phyloP scores from a whole-genome alignment of 2,329 filamentous ascomycete genomes.

The Hymenoscyphus repandus region DNA sequence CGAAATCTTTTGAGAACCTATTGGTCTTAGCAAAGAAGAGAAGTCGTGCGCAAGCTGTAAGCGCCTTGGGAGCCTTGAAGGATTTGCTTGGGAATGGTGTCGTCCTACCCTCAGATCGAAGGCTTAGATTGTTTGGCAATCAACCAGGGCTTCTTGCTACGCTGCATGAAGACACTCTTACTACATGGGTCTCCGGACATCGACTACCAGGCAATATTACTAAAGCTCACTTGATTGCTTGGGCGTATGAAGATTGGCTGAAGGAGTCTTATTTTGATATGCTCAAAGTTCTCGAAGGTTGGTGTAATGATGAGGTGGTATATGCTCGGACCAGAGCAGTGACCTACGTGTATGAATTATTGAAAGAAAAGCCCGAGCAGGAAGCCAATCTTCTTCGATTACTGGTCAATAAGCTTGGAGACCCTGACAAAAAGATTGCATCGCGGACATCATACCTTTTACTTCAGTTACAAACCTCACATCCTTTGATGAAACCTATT shows the following conservation, averaged over 20 bases:
- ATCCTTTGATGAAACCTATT: slow-evolving; percentile 89
- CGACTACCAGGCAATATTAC: slow-evolving; percentile 69
- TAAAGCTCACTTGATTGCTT: slow-evolving; percentile 73
- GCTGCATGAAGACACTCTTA: slow-evolving; percentile 54
- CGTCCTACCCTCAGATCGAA: slow-evolving; percentile 75
- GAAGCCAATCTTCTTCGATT: slow-evolving; percentile 89
- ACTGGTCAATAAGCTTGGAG: slow-evolving; percentile 93
- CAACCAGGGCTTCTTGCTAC: slow-evolving; percentile 73
- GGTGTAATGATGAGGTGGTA: slow-evolving; percentile 93
- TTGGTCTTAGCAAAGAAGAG: slow-evolving; percentile 83
- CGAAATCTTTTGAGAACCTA: slow-evolving; percentile 80
- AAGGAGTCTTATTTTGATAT: slow-evolving; percentile 93
- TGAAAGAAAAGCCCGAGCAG: slow-evolving; percentile 96
- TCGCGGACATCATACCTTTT: slow-evolving; percentile 89
- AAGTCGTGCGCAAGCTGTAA: slow-evolving; percentile 86
- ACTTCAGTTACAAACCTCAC: slow-evolving; percentile 81
- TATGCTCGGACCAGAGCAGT: slow-evolving; percentile 84
- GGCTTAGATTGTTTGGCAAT: slow-evolving; percentile 70
- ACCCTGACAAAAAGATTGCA: slow-evolving; percentile 91
- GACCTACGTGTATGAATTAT: slow-evolving; percentile 83
- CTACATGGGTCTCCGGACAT: slow-evolving; percentile 62
- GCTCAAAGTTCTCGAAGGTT: slow-evolving; percentile 82
- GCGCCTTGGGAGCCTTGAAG: slow-evolving; percentile 87
- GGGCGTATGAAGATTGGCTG: slow-evolving; percentile 93
- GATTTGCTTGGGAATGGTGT: slow-evolving; percentile 89